Evolutionary conservation across 2,329 filamentous ascomycete genomes (phyloP), one percentile per base, ranked within the genome.

Genomic region (Ophiostoma sp.): DNA sequence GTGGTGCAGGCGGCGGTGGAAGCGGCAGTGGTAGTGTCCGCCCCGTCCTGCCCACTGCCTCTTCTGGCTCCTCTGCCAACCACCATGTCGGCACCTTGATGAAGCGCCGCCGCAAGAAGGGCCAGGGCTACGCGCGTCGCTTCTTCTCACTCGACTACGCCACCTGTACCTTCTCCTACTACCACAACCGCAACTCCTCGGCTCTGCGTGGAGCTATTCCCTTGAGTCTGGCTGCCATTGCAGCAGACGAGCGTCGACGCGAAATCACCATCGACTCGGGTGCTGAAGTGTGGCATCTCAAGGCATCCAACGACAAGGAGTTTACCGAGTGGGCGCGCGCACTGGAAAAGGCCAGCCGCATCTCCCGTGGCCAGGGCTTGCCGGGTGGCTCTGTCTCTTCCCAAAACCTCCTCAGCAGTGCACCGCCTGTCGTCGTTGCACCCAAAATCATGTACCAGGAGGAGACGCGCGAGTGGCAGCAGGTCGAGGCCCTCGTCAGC

Each of bases 241-340:
- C 95, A 3, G 94, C 94, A 8, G 95, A 97, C 79, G 93, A 96
- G 80, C 90, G 93, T 78, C 90, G 93, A 50, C 89, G 94, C 76
- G 95, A 98, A 81, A 97, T 99, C 71, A 97, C 92, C 57, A 96
- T 99, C 73, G 96, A 99, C 80, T 98, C 96, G 0, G 96, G 96
- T 0, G 95, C 96, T 2, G 96, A 99, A 82, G 90, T 99, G 33
- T 99, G 96, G 96, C 96, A 98, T 83, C 85, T 99, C 39, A 91
- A 91, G 78, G 94, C 96, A 2, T 89, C 88, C 69, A 97, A 93
- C 77, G 88, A 90, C 69, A 92, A 92, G 76, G 95, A 98, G 75
- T 99, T 98, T 80, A 87, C 89, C 64, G 91, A 92, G 22, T 99
- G 96, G 96, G 94, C 92, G 66, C 87, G 88, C 64, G 95, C 95